Conservation (phyloP, 176 grass and related monocot species). For the Oryza rufipogon region DNA sequence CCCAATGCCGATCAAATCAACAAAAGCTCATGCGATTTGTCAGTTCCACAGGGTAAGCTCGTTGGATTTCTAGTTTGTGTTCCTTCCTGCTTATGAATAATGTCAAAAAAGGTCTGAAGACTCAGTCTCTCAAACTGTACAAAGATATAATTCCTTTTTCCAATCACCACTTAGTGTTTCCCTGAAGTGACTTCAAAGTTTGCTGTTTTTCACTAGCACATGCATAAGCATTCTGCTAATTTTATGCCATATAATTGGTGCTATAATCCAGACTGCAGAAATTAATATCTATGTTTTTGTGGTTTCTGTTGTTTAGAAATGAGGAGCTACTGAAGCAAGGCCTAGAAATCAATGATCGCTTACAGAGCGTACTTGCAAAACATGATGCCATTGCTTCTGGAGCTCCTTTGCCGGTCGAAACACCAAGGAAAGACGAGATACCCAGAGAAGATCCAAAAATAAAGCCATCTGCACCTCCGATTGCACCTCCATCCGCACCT, state of each 20-base stretch:
- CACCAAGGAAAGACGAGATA: conserved; percentile 36
- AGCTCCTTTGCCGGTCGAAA: conserved; percentile 47
- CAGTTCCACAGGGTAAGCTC: conserved; percentile 69
- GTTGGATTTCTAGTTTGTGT: conserved; percentile 1
- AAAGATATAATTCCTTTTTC: background rate
- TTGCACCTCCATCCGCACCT: conserved; percentile 30
- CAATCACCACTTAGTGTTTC: background rate
- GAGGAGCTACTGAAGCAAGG: conserved; percentile 80
- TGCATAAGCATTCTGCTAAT: background rate
- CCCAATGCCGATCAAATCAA: conserved; percentile 75
- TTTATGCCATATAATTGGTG: background rate
- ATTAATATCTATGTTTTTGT: conserved; percentile 15
- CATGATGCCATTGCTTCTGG: conserved; percentile 80
- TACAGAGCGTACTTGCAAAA: conserved; percentile 79
- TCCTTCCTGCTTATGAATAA: background rate
- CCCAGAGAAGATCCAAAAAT: conserved; percentile 41
- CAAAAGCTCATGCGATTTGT: conserved; percentile 73
- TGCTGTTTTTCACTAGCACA: background rate
- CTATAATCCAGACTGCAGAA: conserved; percentile 11
- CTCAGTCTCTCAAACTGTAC: background rate
- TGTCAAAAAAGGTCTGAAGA: background rate
- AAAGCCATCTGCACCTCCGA: conserved; percentile 30
- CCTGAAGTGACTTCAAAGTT: background rate
- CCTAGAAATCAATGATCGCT: conserved; percentile 74
- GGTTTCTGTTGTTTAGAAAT: conserved; percentile 53